A percentile compares a stretch with the other conserved stretches of the same genome.
Conservation (phyloP, 1,284 basidiomycete genomes). For the Marasmius fiardii region DNA sequence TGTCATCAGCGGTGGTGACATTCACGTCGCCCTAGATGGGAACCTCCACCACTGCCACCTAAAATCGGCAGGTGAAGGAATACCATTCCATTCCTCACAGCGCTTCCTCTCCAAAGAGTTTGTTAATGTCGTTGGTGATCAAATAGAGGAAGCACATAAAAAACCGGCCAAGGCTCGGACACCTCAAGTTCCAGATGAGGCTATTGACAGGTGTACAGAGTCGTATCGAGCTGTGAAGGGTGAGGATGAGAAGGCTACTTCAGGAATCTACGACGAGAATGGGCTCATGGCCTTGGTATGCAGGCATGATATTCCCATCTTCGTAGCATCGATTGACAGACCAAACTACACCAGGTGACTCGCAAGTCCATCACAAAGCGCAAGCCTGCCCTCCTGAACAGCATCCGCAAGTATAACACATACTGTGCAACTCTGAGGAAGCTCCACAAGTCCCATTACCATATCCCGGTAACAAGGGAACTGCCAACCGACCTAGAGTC, state of each 20-base stretch:
- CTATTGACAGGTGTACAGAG: not conserved
- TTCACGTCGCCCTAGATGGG: conserved; percentile 6
- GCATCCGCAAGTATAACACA: conserved; percentile 35
- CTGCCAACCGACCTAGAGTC: no score
- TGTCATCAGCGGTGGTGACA: not conserved
- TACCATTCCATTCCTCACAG: conserved; percentile 4
- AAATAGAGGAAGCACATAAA: conserved; percentile 2
- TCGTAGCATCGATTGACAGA: conserved; percentile 10
- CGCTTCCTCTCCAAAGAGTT: conserved; percentile 1
- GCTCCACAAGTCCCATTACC: no score
- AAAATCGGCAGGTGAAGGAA: conserved; percentile 3
- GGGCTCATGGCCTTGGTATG: not conserved
- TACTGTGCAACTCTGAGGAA: no score
- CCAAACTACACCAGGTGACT: conserved; percentile 34
- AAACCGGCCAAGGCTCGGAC: not conserved
- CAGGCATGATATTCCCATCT: not conserved
- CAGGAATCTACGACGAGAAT: not conserved
- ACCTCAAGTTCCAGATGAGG: conserved; percentile 6
- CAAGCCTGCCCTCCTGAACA: conserved; percentile 27
- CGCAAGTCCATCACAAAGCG: conserved; percentile 29
- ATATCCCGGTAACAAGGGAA: no score
- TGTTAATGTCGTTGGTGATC: conserved; percentile 6
- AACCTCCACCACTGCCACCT: conserved; percentile 12
- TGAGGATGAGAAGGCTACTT: not conserved
- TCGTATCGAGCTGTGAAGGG: not conserved